Evolutionary conservation across 2,329 filamentous ascomycete genomes (phyloP).

Genomic region (Ilyonectria sp.): DNA sequence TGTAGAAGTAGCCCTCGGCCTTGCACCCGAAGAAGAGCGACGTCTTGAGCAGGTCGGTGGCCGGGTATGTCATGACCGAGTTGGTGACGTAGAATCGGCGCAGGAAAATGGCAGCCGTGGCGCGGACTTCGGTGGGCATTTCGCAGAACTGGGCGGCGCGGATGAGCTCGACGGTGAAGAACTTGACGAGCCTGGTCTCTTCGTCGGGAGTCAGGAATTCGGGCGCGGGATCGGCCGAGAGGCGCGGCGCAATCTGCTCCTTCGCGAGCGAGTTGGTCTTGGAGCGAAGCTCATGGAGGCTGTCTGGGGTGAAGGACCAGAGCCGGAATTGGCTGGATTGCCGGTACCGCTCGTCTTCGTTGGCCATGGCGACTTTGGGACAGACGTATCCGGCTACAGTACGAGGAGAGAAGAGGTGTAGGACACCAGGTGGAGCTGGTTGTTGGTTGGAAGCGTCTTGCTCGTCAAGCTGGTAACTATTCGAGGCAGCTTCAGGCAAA

Average conservation of each 20-base stretch:
- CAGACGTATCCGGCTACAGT: background rate
- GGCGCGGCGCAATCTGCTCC: slow-evolving; percentile 70
- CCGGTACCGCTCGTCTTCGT: slow-evolving; percentile 92
- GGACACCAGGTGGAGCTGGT: background rate
- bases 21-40: slow-evolving; percentile 95
- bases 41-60: slow-evolving; percentile 89
- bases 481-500: background rate
- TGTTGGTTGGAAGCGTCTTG: background rate
- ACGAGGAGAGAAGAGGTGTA: background rate
- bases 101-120: slow-evolving; percentile 89
- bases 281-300: slow-evolving; percentile 79
- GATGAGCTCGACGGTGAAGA: slow-evolving; percentile 76
- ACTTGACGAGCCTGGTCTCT: slow-evolving; percentile 85
- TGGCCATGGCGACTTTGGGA: slow-evolving; percentile 69
- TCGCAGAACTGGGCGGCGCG: slow-evolving; percentile 70
- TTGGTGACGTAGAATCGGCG: slow-evolving; percentile 97
- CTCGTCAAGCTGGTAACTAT: slow-evolving; percentile 12
- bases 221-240: slow-evolving; percentile 72
- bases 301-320: slow-evolving; percentile 89
- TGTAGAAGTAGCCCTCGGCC: slow-evolving; percentile 86
- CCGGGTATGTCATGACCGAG: slow-evolving; percentile 96
- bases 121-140: slow-evolving; percentile 65
- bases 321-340: slow-evolving; percentile 90
- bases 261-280: slow-evolving; percentile 85
- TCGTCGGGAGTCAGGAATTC: slow-evolving; percentile 88